Evolutionary conservation across 2,329 filamentous ascomycete species (phyloP).

Genomic region (Didymella glomerata): DNA sequence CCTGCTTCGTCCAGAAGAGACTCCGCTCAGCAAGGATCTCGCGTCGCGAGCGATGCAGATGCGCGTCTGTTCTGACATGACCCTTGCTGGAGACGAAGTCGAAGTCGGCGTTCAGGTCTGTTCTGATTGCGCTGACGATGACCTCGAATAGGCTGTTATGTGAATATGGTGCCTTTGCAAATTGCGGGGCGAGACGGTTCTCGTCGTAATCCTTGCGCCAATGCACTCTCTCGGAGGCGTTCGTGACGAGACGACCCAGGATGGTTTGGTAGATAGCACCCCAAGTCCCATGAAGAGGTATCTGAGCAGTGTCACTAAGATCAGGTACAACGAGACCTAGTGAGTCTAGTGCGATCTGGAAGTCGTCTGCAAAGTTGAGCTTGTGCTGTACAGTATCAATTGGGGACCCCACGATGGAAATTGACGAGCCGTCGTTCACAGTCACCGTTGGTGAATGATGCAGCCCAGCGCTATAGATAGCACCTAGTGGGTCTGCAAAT

Average conservation of each 20-base stretch:
- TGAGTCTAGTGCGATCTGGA: conserved; percentile 3
- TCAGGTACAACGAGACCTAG: neutral
- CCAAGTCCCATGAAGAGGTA: conserved; percentile 19
- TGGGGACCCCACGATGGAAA: conserved; percentile 7
- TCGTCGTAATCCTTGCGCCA: conserved; percentile 20
- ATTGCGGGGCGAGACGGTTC: conserved; percentile 9
- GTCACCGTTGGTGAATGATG: conserved; percentile 4
- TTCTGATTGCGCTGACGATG: conserved; percentile 9
- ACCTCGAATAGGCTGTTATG: conserved; percentile 16
- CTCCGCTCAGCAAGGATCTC: conserved; percentile 10
- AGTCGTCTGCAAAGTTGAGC: conserved; percentile 10
- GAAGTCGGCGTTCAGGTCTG: conserved; percentile 10
- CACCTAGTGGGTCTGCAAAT: conserved; percentile 2
- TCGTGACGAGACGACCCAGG: conserved; percentile 2
- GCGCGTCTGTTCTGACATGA: conserved; percentile 14
- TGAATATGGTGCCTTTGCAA: conserved; percentile 7
- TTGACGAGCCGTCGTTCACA: neutral
- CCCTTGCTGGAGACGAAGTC: conserved; percentile 19
- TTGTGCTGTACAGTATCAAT: conserved; percentile 13
- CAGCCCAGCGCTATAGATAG: conserved; percentile 14
- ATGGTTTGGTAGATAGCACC: conserved; percentile 18
- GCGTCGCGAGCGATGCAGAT: conserved; percentile 13
- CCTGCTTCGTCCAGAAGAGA: conserved; percentile 12
- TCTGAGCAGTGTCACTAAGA: neutral
- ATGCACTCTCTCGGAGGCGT: neutral